Evolutionary conservation across 495 filamentous ascomycete genomes (phyloP), one percentile per base, ranked within the genome.

Genomic region (Podospora pseudopauciseta): DNA sequence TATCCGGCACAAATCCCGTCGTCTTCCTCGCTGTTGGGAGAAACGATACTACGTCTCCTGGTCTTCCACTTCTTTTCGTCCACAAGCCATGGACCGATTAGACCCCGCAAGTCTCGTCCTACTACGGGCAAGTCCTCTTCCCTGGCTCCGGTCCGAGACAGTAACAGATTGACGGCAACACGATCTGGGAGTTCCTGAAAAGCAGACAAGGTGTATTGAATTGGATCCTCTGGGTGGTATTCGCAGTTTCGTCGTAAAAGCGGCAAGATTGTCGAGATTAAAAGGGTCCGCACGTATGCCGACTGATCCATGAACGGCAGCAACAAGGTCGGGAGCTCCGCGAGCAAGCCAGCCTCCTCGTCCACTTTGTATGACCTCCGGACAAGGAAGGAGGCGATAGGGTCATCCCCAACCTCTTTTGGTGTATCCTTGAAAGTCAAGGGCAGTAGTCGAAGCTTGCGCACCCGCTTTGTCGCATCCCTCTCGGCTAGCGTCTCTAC

Each of bases 71-170:
- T 84, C 63, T 75, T 86, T 66, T 87, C 85, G 49, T 89, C 91
- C 73, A 90, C 90, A 63, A 94, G 84, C 93, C 93, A 97, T 16
- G 93, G 91, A 0, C 90, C 91, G 68, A 95, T 83, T 9, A 97
- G 72, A 3, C 90, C 89, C 61, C 87, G 86, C 66, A 97, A 67
- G 72, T 97, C 94, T 70, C 88, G 86, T 18, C 86, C 88, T 67
- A 91, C 78, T n/a, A 76, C 77, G 18, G 74, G 77, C 18, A 84
- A 72, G 26, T 81, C 72, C 58, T 80, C 81, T 20, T 80, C 73
- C 9, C 70, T 73, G 60, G 65, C 69, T 20, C 81, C 82, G 2
- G 87, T 86, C 73, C 89, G 88, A 23, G 88, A 88, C 56, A 97
- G 80, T 39, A 96, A 81, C 39, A 89, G 74, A 55, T 88, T 86